Evolutionary conservation across 2,329 filamentous ascomycete species (phyloP).

Genomic region (Sarocladiaceae sp.): DNA sequence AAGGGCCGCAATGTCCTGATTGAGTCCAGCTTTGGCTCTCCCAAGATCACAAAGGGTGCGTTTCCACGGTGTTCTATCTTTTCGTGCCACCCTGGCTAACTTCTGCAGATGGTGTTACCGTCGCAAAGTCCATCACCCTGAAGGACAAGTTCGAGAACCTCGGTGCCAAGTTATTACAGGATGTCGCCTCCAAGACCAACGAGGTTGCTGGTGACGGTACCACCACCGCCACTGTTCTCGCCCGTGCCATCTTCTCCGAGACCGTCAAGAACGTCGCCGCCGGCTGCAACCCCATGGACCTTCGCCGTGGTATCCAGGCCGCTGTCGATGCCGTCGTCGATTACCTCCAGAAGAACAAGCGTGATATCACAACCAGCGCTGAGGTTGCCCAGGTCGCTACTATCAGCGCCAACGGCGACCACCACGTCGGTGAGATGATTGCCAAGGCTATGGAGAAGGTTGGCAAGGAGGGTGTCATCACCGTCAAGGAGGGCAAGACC

Average conservation of each 20-base stretch:
- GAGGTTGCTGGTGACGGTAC: constrained; percentile 98
- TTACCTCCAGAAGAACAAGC: constrained; percentile 92
- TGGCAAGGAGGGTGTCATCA: constrained; percentile 99
- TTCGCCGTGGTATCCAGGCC: constrained; percentile 93
- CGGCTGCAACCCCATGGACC: constrained; percentile 99
- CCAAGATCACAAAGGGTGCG: constrained; percentile 98
- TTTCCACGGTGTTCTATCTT: neutral
- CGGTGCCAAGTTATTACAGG: constrained; percentile 91
- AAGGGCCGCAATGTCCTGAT: constrained; percentile 99
- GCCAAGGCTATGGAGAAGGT: constrained; percentile 99
- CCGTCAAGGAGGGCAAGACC: constrained; percentile 99
- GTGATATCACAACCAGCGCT: constrained; percentile 93
- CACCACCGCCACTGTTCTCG: constrained; percentile 94
- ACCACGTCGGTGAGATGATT: constrained; percentile 91
- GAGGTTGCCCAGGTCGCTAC: constrained; percentile 98
- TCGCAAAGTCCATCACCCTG: constrained; percentile 83
- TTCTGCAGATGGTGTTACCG: constrained; percentile 73
- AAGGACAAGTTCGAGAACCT: constrained; percentile 99
- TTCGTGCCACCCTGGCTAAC: constrained; percentile 16
- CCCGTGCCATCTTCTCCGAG: constrained; percentile 98
- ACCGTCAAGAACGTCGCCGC: constrained; percentile 99
- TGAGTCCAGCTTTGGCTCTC: constrained; percentile 96
- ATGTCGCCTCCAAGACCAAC: constrained; percentile 99
- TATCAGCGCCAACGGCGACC: constrained; percentile 96
- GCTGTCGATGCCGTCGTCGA: constrained; percentile 93